A percentile compares a stretch with the other conserved stretches of the same genome.
Evolutionary conservation across 352 stramenopile genomes (phyloP).

Genomic region (Proteromonas lacertae): DNA sequence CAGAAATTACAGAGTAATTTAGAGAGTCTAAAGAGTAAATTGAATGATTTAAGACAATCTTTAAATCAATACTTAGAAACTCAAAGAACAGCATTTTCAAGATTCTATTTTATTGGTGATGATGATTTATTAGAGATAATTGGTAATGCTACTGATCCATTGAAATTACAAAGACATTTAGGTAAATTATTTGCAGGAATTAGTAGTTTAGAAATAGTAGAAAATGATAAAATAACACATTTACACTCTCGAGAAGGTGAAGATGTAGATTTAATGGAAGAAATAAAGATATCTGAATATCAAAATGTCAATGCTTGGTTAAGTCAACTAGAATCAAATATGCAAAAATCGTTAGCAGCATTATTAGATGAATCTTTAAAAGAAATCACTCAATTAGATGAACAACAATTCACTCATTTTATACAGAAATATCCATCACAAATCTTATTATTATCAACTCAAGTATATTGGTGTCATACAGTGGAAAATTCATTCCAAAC

Average conservation of each 20-base stretch:
- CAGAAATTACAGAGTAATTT: conserved; percentile 23
- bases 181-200: conserved; percentile 99
- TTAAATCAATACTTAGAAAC: conserved; percentile 95
- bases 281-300: conserved; percentile 8
- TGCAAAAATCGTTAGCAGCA: conserved; percentile 72
- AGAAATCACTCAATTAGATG: conserved; percentile 26
- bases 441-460: conserved; percentile 83
- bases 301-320: conserved; percentile 57
- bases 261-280: not conserved
- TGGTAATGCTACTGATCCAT: conserved; percentile 82
- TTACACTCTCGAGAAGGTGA: not conserved
- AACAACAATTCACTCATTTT: conserved; percentile 68
- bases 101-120: conserved; percentile 99
- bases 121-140: conserved; percentile 99
- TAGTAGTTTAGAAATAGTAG: not conserved
- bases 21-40: conserved; percentile 70
- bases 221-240: conserved; percentile 31
- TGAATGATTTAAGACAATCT: conserved; percentile 96
- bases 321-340: conserved; percentile 72
- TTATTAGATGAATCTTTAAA: conserved; percentile 62
- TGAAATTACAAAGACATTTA: conserved; percentile 48
- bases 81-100: conserved; percentile 39
- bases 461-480: conserved; percentile 77
- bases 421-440: conserved; percentile 85
- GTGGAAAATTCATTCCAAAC: conserved; percentile 54